Base-by-base conservation (phyloP, 257 asterid species). In the Lavandula angustifolia region DNA sequence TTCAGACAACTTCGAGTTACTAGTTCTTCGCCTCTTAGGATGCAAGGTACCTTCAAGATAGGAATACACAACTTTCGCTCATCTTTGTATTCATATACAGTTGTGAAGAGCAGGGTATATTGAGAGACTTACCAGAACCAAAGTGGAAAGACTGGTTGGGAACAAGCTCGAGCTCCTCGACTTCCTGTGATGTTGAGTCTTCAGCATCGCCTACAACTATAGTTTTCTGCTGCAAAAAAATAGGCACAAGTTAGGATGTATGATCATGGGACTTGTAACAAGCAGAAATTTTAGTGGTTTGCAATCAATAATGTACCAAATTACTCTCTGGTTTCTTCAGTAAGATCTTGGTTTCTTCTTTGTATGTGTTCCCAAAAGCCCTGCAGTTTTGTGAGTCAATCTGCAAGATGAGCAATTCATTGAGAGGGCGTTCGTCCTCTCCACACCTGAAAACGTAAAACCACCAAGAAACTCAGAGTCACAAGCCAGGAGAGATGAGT, bases 381-480 rank as follows among this genome's bases (percentile, higher is more conserved):
- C 78, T 67, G 75, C 73, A 55, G 1, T 64, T 27, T 29, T 75
- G 72, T 3, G 82, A 49, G 65, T 76, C 83, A 6, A 77, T 76
- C 77, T 80, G 87, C 68, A 92, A 73, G 69, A 89, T 68, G 78
- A 92, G 88, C 50, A 92, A 52, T 78, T 92, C 97, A 7, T 84
- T 87, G 48, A 84, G 81, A 2, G 99, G 99, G 18, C 77, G 94
- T 71, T 92, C 99, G 57, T 92, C 97, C 78, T 92, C 96, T 1
- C 99, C 99, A n/a, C 99, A 92, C 65, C 99, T 92, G 77, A 9
- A 77, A 22, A 60, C 1, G 27, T 62, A 31, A 31, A 61, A 14
- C 60, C 63, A 17, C 37, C 42, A 54, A 66, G 37, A 5, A 16
- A 16, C 8, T 40, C 51, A 58, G 34, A 62, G 49, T 62, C 46